phyloP scores from a whole-genome alignment of 2,329 filamentous ascomycete species.

The Fonsecaea multimorphosa region DNA sequence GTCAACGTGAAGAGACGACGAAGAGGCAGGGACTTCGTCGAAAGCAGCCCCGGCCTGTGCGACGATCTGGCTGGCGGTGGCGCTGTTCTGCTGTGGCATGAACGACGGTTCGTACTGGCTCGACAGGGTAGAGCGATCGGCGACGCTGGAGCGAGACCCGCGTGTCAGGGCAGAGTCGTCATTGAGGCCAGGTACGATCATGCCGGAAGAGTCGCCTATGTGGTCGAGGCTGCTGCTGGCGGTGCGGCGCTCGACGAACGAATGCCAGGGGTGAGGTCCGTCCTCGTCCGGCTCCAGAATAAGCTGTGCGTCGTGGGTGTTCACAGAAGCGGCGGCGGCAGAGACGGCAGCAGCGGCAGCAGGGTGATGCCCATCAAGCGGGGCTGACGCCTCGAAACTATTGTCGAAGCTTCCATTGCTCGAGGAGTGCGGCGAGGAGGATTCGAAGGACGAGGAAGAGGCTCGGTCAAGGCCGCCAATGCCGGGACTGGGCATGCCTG shows the following conservation, averaged over 20 bases:
- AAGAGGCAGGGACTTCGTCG: too few relatives aligned
- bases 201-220: constrained; percentile 26
- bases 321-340: not conserved
- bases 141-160: constrained; percentile 3
- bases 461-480: constrained; percentile 1
- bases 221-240: constrained; percentile 17
- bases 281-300: constrained; percentile 10
- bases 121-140: constrained; percentile 16
- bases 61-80: constrained; percentile 24
- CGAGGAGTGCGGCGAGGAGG: constrained; percentile 1
- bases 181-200: constrained; percentile 22
- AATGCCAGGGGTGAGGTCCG: constrained; percentile 12
- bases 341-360: not conserved
- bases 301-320: not conserved
- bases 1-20: not conserved
- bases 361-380: constrained; percentile 6
- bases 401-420: constrained; percentile 23
- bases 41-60: constrained; percentile 19
- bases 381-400: constrained; percentile 18
- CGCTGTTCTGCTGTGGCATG: not conserved
- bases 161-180: constrained; percentile 17
- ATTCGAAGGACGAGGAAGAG: constrained; percentile 19
- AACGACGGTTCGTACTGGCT: constrained; percentile 24
- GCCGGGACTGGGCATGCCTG: constrained; percentile 11
- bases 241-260: constrained; percentile 12